Percentiles rank a stretch among this genome's conserved stretches.
Evolutionary conservation across 2,329 filamentous ascomycete species (phyloP).

Genomic region (Cryphonectria carpinicola): DNA sequence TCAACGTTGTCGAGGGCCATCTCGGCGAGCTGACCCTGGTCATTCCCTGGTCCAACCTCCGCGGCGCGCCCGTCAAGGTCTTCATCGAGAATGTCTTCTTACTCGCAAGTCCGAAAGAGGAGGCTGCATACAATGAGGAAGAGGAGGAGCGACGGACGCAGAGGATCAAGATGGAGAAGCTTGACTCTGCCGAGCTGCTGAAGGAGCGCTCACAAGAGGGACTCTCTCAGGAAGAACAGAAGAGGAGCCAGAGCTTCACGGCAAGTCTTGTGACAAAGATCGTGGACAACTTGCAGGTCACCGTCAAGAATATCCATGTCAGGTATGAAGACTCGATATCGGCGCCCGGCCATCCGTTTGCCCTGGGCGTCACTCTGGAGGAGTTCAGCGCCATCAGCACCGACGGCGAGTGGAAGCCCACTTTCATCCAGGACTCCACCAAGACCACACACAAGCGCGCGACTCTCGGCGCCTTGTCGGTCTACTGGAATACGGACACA

Average conservation of each 20-base stretch:
- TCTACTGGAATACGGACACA: conserved; percentile 98
- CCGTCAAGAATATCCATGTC: conserved; percentile 97
- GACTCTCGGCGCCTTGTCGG: conserved; percentile 82
- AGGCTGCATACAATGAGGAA: conserved; percentile 88
- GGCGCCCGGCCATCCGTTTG: conserved; percentile 91
- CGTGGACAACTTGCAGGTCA: conserved; percentile 97
- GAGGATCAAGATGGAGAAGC: conserved; percentile 97
- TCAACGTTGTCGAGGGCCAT: conserved; percentile 96
- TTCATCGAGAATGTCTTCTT: conserved; percentile 97
- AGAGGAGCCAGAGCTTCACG: conserved; percentile 97
- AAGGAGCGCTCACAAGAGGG: conserved; percentile 93
- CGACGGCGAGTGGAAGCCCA: conserved; percentile 91
- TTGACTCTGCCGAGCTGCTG: conserved; percentile 92
- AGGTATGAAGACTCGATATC: conserved; percentile 98
- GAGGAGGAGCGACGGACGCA: conserved; percentile 88
- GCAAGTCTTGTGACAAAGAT: conserved; percentile 94
- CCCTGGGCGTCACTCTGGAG: conserved; percentile 86
- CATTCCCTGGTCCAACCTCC: conserved; percentile 97
- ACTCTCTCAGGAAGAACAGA: conserved; percentile 91
- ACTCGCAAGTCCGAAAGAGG: conserved; percentile 91
- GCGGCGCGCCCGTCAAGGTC: conserved; percentile 91
- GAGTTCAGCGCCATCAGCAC: conserved; percentile 98
- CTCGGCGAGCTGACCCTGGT: conserved; percentile 87
- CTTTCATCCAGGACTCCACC: conserved; percentile 88
- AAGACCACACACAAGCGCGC: conserved; percentile 91